Percentiles rank a stretch among this genome's conserved stretches.
phyloP scores from a whole-genome alignment of 768 basidiomycete species.

The Phlebiopsis flavidoalba region DNA sequence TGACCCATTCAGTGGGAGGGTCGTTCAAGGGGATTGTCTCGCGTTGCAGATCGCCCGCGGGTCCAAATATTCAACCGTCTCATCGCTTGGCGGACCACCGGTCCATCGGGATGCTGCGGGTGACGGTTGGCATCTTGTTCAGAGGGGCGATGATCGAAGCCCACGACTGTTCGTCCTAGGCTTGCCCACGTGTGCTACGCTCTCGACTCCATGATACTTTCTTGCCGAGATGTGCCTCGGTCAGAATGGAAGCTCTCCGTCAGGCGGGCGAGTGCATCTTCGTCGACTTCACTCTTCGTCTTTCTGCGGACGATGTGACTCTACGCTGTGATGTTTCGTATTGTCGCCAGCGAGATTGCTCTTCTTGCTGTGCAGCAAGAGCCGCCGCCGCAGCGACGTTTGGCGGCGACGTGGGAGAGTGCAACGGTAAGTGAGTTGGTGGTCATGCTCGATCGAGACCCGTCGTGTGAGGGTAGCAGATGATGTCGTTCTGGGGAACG shows the following conservation, averaged over 20 bases:
- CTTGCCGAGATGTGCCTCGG: constrained; percentile 38
- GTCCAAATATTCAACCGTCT: constrained; percentile 20
- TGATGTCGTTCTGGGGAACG: constrained; percentile 41
- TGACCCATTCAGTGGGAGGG: constrained; percentile 19
- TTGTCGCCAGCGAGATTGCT: constrained; percentile 30
- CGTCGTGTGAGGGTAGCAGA: constrained; percentile 34
- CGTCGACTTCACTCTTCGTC: constrained; percentile 44
- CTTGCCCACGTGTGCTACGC: constrained; percentile 35
- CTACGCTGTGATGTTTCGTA: constrained; percentile 25
- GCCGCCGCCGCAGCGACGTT: constrained; percentile 70
- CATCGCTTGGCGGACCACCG: constrained; percentile 15
- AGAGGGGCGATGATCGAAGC: constrained; percentile 18
- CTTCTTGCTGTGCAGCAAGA: constrained; percentile 59
- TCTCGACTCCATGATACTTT: constrained; percentile 70
- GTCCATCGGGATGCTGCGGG: constrained; percentile 16
- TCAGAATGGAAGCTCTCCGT: constrained; percentile 81
- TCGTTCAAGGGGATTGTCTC: constrained; percentile 26
- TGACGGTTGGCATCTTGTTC: constrained; percentile 24
- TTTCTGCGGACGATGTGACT: constrained; percentile 22
- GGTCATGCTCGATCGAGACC: constrained; percentile 46
- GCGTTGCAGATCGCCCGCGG: constrained; percentile 45
- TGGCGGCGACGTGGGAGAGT: constrained; percentile 62
- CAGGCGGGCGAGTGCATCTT: constrained; percentile 50
- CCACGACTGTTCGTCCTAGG: constrained; percentile 33
- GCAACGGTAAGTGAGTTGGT: constrained; percentile 63